Conservation (phyloP, 2,329 filamentous ascomycete species). For the Cladophialophora exuberans region DNA sequence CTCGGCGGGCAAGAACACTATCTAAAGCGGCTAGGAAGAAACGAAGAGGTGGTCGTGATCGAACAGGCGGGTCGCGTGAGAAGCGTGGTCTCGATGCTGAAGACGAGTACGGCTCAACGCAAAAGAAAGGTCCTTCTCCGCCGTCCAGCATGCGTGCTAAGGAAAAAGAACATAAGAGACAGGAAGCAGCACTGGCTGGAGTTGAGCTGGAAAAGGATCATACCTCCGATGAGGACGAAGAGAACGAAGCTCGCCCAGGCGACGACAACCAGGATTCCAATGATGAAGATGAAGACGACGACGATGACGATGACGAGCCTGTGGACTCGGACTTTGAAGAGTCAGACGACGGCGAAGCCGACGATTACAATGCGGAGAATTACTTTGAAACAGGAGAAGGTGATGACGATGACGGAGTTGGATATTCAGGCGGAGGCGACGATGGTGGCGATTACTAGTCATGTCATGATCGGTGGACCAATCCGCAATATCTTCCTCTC, state of each 20-base stretch:
- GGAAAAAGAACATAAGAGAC: conserved; percentile 12
- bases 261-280: conserved; percentile 43
- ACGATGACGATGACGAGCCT: conserved; percentile 55
- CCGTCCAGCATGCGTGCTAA: conserved; percentile 8
- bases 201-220: conserved; percentile 40
- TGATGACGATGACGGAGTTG: conserved; percentile 50
- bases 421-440: conserved; percentile 56
- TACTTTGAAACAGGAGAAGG: conserved; percentile 65
- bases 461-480: no score
- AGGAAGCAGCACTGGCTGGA: conserved; percentile 24
- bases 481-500: no score
- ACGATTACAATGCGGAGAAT: conserved; percentile 67
- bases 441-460: conserved; percentile 28
- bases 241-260: conserved; percentile 33
- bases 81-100: conserved; percentile 41
- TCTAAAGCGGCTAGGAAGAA: conserved; percentile 19
- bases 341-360: conserved; percentile 61
- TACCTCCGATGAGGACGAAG: conserved; percentile 47
- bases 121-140: conserved; percentile 38
- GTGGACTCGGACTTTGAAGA: conserved; percentile 64
- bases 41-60: conserved; percentile 12
- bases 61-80: conserved; percentile 23
- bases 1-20: conserved; percentile 15
- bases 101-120: conserved; percentile 42
- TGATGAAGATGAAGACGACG: conserved; percentile 44